Evolutionary conservation across 2,329 filamentous ascomycete genomes (phyloP).

Genomic region (Cryphonectria radicalis): DNA sequence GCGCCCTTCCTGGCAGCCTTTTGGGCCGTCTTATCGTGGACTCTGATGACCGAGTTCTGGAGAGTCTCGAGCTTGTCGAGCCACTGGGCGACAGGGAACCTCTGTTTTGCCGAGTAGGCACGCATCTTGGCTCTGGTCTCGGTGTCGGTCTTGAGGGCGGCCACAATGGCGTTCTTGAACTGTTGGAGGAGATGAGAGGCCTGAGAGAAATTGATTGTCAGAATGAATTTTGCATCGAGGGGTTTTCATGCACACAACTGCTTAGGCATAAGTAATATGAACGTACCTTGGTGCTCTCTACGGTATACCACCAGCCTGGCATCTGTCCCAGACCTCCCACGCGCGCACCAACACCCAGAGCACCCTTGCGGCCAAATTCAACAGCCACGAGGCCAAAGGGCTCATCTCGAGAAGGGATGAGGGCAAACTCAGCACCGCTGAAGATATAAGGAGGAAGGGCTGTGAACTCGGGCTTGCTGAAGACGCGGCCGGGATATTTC

Average conservation of each 20-base stretch:
- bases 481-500: slow-evolving; percentile 67
- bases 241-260: too few relatives aligned
- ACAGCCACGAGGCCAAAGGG: slow-evolving; percentile 72
- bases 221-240: too few relatives aligned
- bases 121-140: slow-evolving; percentile 64
- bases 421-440: slow-evolving; percentile 68
- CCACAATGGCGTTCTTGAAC: slow-evolving; percentile 65
- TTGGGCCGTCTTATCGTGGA: slow-evolving; percentile 39
- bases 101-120: slow-evolving; percentile 64
- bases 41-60: slow-evolving; percentile 57
- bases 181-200: slow-evolving; percentile 62
- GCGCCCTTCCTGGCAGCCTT: slow-evolving; percentile 31
- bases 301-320: slow-evolving; percentile 73
- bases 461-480: slow-evolving; percentile 70
- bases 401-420: slow-evolving; percentile 73
- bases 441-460: slow-evolving; percentile 69
- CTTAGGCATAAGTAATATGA: too few relatives aligned
- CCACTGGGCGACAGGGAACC: slow-evolving; percentile 70
- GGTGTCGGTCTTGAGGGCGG: slow-evolving; percentile 59
- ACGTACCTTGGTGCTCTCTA: slow-evolving; percentile 63
- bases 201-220: background rate
- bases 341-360: slow-evolving; percentile 65
- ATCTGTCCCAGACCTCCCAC: slow-evolving; percentile 69
- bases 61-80: slow-evolving; percentile 65
- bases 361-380: slow-evolving; percentile 69